A percentile compares a stretch with the other conserved stretches of the same genome.
These are phyloP conservation scores for Penicillium sp. DNA, from an alignment of 2,329 filamentous ascomycete genomes.

Conservation along the genomic window DNA sequence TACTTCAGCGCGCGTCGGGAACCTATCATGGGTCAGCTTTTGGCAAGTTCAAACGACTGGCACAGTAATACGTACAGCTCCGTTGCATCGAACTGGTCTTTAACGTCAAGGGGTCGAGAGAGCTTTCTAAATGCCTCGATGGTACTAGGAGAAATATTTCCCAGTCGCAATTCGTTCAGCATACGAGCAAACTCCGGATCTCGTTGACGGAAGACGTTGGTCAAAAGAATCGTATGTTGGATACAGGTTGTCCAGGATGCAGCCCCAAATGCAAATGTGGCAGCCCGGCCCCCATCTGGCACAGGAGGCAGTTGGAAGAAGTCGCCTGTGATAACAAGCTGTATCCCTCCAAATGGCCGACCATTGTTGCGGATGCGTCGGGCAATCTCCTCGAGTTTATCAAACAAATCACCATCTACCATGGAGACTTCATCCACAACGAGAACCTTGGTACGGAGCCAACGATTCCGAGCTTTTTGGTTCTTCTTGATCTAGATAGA, in stretches of 20 bases:
- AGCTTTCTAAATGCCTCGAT: slow-evolving; percentile 72
- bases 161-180: slow-evolving; percentile 96
- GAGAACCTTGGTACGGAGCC: slow-evolving; percentile 82
- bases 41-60: background rate
- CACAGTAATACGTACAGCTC: slow-evolving; percentile 59
- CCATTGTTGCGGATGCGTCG: slow-evolving; percentile 84
- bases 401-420: slow-evolving; percentile 95
- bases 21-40: slow-evolving; percentile 48
- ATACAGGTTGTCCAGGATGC: slow-evolving; percentile 89
- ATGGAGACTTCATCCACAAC: slow-evolving; percentile 96
- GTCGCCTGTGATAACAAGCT: slow-evolving; percentile 91
- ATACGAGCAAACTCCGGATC: slow-evolving; percentile 86
- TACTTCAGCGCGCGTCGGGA: slow-evolving; percentile 85
- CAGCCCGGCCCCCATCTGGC: slow-evolving; percentile 64
- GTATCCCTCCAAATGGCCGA: slow-evolving; percentile 90
- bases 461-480: slow-evolving; percentile 79
- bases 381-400: slow-evolving; percentile 88
- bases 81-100: slow-evolving; percentile 75
- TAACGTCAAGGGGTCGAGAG: slow-evolving; percentile 64
- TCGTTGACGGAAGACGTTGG: slow-evolving; percentile 93
- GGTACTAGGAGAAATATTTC: slow-evolving; percentile 71
- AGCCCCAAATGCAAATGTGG: slow-evolving; percentile 91
- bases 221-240: slow-evolving; percentile 90
- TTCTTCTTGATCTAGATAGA: slow-evolving; percentile 66
- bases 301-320: slow-evolving; percentile 98